Conservation (phyloP, 768 basidiomycete genomes). For the Boletales sp. region DNA sequence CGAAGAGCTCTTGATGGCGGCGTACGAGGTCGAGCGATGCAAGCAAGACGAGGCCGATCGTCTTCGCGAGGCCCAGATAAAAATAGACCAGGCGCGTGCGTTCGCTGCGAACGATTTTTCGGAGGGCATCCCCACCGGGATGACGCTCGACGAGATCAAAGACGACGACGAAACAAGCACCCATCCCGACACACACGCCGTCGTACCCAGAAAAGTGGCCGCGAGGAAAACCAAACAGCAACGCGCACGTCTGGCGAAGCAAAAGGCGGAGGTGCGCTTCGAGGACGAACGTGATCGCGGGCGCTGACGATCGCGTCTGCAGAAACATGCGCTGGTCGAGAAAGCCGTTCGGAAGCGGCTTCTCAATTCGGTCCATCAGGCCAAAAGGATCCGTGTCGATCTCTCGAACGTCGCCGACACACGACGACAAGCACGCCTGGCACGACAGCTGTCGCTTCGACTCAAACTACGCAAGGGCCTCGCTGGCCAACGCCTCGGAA, state of each 20-base stretch:
- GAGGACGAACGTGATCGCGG: not conserved
- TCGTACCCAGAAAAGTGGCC: constrained; percentile 39
- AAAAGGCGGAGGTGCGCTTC: constrained; percentile 57
- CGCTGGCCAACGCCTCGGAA: constrained; percentile 74
- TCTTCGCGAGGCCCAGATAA: constrained; percentile 49
- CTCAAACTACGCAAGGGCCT: constrained; percentile 62
- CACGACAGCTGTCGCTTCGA: constrained; percentile 39
- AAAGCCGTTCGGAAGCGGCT: constrained; percentile 59
- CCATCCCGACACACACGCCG: constrained; percentile 22
- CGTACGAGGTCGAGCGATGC: constrained; percentile 62
- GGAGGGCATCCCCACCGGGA: constrained; percentile 52
- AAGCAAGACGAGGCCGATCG: constrained; percentile 51
- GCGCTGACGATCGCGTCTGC: not conserved
- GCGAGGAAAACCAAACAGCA: constrained; percentile 61
- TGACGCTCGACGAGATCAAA: constrained; percentile 52
- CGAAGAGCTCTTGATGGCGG: constrained; percentile 63
- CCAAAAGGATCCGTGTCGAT: constrained; percentile 48
- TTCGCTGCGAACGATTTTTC: constrained; percentile 29
- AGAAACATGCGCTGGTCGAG: constrained; percentile 67
- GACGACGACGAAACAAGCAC: constrained; percentile 37
- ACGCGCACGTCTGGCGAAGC: constrained; percentile 59
- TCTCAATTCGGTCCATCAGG: constrained; percentile 53
- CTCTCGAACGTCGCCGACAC: constrained; percentile 33
- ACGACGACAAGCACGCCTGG: constrained; percentile 36
- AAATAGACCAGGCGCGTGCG: constrained; percentile 48